Base-by-base conservation (phyloP, 768 basidiomycete genomes). In the Dioszegia aurantiaca region DNA sequence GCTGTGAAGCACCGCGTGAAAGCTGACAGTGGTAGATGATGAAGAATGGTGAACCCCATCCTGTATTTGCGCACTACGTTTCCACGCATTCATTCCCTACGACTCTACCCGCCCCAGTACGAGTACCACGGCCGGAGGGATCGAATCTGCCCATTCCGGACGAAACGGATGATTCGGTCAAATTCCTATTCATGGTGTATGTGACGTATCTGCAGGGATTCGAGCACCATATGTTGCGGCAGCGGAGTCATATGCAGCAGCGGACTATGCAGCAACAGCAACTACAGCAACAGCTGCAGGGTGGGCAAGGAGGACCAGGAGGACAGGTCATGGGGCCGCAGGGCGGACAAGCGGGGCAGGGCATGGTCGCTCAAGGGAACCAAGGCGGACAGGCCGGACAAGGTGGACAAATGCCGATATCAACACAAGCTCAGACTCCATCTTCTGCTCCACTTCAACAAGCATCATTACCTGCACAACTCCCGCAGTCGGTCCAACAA, bases 191-290 rank as follows among this genome's bases (percentile, higher is more conserved):
- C 21, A 60, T 60, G 10, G 64, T 44, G 12, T 68, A 68, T 55
- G 37, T 61, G 24, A 59, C 64, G 21, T 68, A 62, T 49, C 52
- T 71, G 16, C 62, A 62, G 43, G 59, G 62, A 9, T 71, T 71
- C 40, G 67, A 71, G 30, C 36, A 59, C 40, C 67, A 71, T 40
- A 65, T 68, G 64, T 14, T 49, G 11, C 56, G 57, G 28, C 51
- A 53, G 51, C 33, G 51, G 37, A 53, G 37, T 27, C 24, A 23
- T 14, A 53, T 53, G 51, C 12, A 12, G 24, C 36, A 53, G 19
- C 4, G 23, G 28, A 17, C 3, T n/a, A n/a, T n/a, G n/a, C n/a
- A n/a, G 19, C 30, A 36, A 28, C 48, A 33, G 31, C 3, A 3
- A 24, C 46, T 3, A 28, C 60, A 23, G 26, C 45, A 26, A 46